Percentiles rank a stretch among this genome's conserved stretches.
Conservation (phyloP, 305 asterid species). For the Solanum aculeatissimum region DNA sequence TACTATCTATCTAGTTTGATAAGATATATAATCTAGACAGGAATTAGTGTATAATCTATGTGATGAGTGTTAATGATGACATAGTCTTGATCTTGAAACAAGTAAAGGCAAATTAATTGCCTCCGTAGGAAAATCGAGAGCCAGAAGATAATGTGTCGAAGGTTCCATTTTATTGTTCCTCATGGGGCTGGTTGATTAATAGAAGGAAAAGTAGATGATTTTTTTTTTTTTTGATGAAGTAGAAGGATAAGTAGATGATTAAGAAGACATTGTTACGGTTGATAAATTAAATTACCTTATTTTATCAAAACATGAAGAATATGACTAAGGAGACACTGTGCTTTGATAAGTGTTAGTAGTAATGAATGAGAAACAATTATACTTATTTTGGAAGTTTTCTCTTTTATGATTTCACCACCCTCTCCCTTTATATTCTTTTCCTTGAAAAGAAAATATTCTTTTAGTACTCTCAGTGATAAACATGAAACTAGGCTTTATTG, state of each 20-base stretch:
- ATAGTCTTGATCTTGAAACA: background rate
- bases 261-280: background rate
- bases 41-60: background rate
- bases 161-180: background rate
- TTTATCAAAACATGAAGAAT: background rate
- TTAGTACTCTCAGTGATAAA: background rate
- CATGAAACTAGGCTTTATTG: background rate
- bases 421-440: background rate
- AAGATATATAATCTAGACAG: background rate
- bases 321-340: background rate
- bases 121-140: background rate
- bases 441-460: background rate
- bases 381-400: background rate
- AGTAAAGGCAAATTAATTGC: background rate
- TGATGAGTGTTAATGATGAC: background rate
- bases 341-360: background rate
- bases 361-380: background rate
- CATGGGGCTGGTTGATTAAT: background rate
- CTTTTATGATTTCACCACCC: background rate
- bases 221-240: too few species aligned
- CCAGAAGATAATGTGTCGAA: background rate
- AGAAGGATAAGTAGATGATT: background rate
- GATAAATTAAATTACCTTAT: background rate
- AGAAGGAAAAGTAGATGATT: background rate
- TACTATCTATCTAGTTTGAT: background rate